These are phyloP conservation scores for Xylaria sp. DNA, from an alignment of 2,329 filamentous ascomycete species.

Conservation along the genomic window DNA sequence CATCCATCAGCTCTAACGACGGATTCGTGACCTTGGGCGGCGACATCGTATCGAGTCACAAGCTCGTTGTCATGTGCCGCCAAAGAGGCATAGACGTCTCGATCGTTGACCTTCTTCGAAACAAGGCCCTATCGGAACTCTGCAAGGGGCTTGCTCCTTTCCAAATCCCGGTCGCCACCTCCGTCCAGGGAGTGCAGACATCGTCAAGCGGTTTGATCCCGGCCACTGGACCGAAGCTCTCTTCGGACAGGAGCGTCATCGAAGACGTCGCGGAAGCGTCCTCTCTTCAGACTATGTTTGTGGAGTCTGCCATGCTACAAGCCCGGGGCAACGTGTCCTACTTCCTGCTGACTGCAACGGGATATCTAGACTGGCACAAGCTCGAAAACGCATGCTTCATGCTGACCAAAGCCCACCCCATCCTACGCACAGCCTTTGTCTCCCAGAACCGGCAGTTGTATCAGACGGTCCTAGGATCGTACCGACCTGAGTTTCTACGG, in stretches of 20 bases:
- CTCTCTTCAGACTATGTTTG: slow-evolving; percentile 41
- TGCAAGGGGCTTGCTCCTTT: slow-evolving; percentile 33
- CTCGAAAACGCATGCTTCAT: slow-evolving; percentile 44
- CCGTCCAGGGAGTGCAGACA: slow-evolving; percentile 6
- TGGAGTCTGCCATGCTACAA: slow-evolving; percentile 44
- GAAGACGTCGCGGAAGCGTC: slow-evolving; percentile 46
- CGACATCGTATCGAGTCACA: slow-evolving; percentile 40
- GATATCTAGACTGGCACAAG: slow-evolving; percentile 37
- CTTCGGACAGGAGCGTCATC: slow-evolving; percentile 39
- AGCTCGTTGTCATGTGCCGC: slow-evolving; percentile 42
- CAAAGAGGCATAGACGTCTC: slow-evolving; percentile 38
- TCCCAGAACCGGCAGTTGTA: slow-evolving; percentile 42
- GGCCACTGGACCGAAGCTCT: slow-evolving; percentile 40
- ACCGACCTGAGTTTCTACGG: slow-evolving; percentile 40
- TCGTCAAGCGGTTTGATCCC: slow-evolving; percentile 36
- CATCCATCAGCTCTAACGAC: slow-evolving; percentile 38
- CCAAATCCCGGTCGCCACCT: slow-evolving; percentile 20
- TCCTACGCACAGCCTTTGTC: slow-evolving; percentile 51
- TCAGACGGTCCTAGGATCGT: slow-evolving; percentile 43
- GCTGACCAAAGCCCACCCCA: slow-evolving; percentile 42
- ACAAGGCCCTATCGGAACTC: slow-evolving; percentile 41
- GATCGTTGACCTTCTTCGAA: slow-evolving; percentile 40
- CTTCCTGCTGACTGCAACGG: slow-evolving; percentile 44
- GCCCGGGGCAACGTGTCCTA: slow-evolving; percentile 43
- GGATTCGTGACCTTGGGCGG: slow-evolving; percentile 45